These are phyloP conservation scores for Septoria linicola DNA, from an alignment of 2,329 filamentous ascomycete genomes.

Conservation along the genomic window DNA sequence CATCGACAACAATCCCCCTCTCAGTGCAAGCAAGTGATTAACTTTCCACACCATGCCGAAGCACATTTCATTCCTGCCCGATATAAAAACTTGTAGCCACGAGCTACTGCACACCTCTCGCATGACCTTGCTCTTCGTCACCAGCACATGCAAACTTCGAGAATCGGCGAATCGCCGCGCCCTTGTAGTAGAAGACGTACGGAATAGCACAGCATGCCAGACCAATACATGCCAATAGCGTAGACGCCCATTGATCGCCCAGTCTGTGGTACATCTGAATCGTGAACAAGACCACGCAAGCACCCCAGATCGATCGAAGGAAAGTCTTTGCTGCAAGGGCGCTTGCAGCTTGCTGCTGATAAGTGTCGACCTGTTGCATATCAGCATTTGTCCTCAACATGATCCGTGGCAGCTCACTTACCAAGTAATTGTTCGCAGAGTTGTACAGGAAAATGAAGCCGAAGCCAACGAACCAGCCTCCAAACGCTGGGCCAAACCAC, in stretches of 20 bases:
- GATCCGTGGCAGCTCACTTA: not conserved
- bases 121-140: constrained; percentile 51
- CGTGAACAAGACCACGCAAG: constrained; percentile 31
- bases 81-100: no score
- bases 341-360: constrained; percentile 65
- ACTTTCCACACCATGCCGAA: no score
- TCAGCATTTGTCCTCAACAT: not conserved
- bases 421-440: constrained; percentile 46
- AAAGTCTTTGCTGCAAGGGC: constrained; percentile 42
- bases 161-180: constrained; percentile 65
- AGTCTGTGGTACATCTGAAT: constrained; percentile 43
- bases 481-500: constrained; percentile 64
- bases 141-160: constrained; percentile 71
- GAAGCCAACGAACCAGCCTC: constrained; percentile 36
- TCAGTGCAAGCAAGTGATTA: no score
- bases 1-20: no score
- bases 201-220: constrained; percentile 37
- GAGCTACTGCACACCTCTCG: constrained; percentile 26
- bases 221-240: constrained; percentile 45
- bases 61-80: no score
- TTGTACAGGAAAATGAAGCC: constrained; percentile 39
- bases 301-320: constrained; percentile 24
- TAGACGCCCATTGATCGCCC: constrained; percentile 50
- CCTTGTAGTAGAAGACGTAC: constrained; percentile 77
- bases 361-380: constrained; percentile 55